Evolutionary conservation across 2,329 filamentous ascomycete genomes (phyloP), one percentile per base, ranked within the genome.

Genomic region (Trichoderma simmonsii): DNA sequence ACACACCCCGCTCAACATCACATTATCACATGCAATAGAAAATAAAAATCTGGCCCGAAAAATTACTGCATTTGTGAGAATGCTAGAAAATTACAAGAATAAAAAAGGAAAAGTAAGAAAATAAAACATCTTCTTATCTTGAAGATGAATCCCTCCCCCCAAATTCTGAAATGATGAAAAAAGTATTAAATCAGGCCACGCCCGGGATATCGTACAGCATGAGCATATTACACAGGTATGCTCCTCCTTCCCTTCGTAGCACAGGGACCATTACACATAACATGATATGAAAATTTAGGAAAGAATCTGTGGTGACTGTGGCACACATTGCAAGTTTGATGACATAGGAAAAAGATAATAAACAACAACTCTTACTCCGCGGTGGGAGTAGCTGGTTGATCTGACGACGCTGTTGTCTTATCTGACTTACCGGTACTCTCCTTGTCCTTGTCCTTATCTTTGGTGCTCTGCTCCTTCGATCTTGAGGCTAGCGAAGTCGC

Each of bases 381-480:
- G 1, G 9, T 15, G 2, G 32, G 24, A 39, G 64, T 39, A 18
- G 51, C 36, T 28, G 64, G 6, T 12, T 57, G n/a, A 51, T 21
- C 64, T 61, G 51, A 67, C 9, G 64, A 57, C 6, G 51, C 1
- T 43, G 48, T 4, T 59, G 57, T 43, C 15, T 70, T 54, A 32
- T 61, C 72, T 32, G 63, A 56, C 30, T 72, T 70, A 57, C 69
- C 43, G 30, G 39, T 39, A 70, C 64, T 57, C 24, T 39, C 63
- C 28, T 36, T 64, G 30, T 69, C 56, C 39, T 74, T 70, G 21
- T 75, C 63, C 67, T 74, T 71, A 9, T 74, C 69, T 18, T 72
- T 70, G 30, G 73, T 63, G 30, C 76, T 77, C 34, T 72, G 63
- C 64, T 68, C 60, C n/a, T 72, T 57, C 51, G n/a, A 39, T 6